Conservation (phyloP, 139 green algal genomes). For the Chlamydomonas schloesseri region DNA sequence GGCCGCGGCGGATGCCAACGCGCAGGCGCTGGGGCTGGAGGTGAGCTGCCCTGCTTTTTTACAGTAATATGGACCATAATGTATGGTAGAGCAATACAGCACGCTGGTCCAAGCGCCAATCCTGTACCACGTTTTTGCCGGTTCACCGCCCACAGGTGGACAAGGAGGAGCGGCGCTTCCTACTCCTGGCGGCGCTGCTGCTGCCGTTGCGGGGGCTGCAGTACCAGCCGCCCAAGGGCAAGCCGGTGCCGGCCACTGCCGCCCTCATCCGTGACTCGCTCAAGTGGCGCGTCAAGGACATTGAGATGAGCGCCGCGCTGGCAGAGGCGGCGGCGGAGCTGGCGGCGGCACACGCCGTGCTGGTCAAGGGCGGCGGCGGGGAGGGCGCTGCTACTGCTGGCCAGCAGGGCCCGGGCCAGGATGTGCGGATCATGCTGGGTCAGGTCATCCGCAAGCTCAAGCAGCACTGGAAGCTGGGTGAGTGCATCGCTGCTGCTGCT, state of each 20-base stretch:
- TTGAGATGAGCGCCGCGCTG: conserved; percentile 46
- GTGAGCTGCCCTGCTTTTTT: too few species aligned
- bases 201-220: conserved; percentile 74
- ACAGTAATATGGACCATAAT: too few species aligned
- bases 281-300: conserved; percentile 80
- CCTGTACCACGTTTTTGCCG: too few species aligned
- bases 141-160: conserved; percentile 46
- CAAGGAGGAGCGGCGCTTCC: conserved; percentile 71
- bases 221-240: conserved; percentile 58
- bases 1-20: conserved; percentile 17
- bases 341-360: conserved; percentile 43
- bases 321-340: conserved; percentile 62
- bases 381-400: neutral
- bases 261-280: conserved; percentile 77
- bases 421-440: conserved; percentile 66
- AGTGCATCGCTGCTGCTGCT: too few species aligned
- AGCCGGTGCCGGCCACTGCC: conserved; percentile 49
- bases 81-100: too few species aligned
- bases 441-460: conserved; percentile 72
- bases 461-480: conserved; percentile 70
- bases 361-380: conserved; percentile 18
- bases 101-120: too few species aligned
- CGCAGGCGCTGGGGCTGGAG: conserved; percentile 1
- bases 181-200: conserved; percentile 81
- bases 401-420: conserved; percentile 33